phyloP scores from a whole-genome alignment of 1,284 basidiomycete genomes.

The Ustilago trichophora region DNA sequence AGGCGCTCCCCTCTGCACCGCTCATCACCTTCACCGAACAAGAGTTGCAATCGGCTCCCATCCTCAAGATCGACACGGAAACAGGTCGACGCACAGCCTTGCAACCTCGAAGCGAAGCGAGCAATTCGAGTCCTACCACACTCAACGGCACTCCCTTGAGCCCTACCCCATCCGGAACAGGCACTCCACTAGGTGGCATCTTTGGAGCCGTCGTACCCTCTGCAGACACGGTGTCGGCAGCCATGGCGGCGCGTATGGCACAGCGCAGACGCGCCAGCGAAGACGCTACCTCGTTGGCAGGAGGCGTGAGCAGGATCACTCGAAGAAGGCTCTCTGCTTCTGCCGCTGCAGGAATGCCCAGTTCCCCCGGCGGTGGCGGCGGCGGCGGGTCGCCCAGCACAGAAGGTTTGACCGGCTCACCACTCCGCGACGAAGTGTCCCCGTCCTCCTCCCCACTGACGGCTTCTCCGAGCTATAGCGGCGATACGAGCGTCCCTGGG shows the following conservation, averaged over 20 bases:
- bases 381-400: neutral
- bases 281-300: constrained; percentile 1
- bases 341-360: neutral
- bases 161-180: constrained; percentile 20
- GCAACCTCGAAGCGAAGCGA: neutral
- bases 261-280: constrained; percentile 29
- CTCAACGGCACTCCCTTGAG: constrained; percentile 6
- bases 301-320: constrained; percentile 10
- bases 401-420: neutral
- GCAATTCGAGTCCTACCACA: too few relatives aligned
- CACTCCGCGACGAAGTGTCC: neutral
- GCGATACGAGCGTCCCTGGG: constrained; percentile 13
- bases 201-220: constrained; percentile 13
- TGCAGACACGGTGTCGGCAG: constrained; percentile 8
- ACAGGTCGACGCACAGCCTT: constrained; percentile 1
- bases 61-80: constrained; percentile 26
- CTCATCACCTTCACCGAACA: constrained; percentile 35
- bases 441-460: neutral
- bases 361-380: too few relatives aligned
- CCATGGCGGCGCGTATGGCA: constrained; percentile 19
- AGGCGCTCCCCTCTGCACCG: constrained; percentile 22
- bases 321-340: constrained; percentile 20
- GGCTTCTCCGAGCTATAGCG: too few relatives aligned
- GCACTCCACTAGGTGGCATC: constrained; percentile 24
- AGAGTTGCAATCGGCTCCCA: constrained; percentile 12